These are phyloP conservation scores for Nigrospora osmanthi DNA, from an alignment of 2,329 filamentous ascomycete genomes.

Conservation along the genomic window DNA sequence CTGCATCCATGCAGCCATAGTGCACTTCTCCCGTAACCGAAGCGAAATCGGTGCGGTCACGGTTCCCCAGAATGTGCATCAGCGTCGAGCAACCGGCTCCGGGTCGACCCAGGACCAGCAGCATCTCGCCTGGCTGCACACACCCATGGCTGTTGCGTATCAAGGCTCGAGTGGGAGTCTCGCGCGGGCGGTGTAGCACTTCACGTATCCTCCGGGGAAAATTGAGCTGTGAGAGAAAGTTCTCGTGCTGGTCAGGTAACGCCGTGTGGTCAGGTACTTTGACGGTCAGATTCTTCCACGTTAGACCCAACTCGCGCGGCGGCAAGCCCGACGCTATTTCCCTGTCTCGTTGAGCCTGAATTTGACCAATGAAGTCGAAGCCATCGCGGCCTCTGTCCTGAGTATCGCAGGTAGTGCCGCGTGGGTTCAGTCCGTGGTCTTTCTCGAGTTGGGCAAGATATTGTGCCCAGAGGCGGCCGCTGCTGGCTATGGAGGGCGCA, in stretches of 20 bases:
- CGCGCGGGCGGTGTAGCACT: slow-evolving; percentile 42
- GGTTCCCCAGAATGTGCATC: slow-evolving; percentile 35
- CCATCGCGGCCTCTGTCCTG: too few relatives aligned
- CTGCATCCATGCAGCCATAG: slow-evolving; percentile 38
- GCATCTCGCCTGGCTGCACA: slow-evolving; percentile 33
- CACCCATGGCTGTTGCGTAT: slow-evolving; percentile 4
- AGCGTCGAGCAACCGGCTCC: slow-evolving; percentile 43
- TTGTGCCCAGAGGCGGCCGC: too few relatives aligned
- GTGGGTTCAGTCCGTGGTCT: too few relatives aligned
- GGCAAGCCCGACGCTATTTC: slow-evolving; percentile 38
- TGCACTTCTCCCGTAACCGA: slow-evolving; percentile 39
- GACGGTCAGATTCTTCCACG: slow-evolving; percentile 58
- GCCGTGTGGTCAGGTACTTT: slow-evolving; percentile 43
- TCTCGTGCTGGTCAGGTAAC: slow-evolving; percentile 57
- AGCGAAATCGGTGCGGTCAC: slow-evolving; percentile 27
- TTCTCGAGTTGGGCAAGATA: too few relatives aligned
- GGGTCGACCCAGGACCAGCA: slow-evolving; percentile 38
- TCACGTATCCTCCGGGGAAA: slow-evolving; percentile 31
- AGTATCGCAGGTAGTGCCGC: too few relatives aligned
- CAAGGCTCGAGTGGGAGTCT: slow-evolving; percentile 32
- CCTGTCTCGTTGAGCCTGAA: slow-evolving; percentile 5
- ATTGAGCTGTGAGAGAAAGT: slow-evolving; percentile 53
- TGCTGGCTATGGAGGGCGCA: too few relatives aligned
- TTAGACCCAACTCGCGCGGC: slow-evolving; percentile 48
- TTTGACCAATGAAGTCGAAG: too few relatives aligned